Conservation (phyloP, 768 basidiomycete species). For the Ephemerocybe angulata region DNA sequence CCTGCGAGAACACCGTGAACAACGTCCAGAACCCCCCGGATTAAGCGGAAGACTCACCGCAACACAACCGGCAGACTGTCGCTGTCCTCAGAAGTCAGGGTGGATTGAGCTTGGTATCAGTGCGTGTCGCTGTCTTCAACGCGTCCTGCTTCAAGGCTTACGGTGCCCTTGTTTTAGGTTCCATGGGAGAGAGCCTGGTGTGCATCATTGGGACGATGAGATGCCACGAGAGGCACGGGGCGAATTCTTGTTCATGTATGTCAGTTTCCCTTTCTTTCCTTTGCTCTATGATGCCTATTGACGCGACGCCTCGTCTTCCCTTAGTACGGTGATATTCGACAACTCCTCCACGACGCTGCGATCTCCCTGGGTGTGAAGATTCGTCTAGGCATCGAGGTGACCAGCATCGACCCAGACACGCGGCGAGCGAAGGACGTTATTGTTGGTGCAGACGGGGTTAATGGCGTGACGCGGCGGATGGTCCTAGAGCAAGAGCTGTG, state of each 20-base stretch:
- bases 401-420: conserved; percentile 22
- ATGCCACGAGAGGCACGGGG: conserved; percentile 44
- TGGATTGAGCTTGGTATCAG: conserved; percentile 20
- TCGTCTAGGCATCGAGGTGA: conserved; percentile 31
- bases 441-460: conserved; percentile 53
- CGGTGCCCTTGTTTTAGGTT: conserved; percentile 29
- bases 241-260: conserved; percentile 33
- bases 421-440: conserved; percentile 44
- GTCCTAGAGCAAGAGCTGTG: conserved; percentile 28
- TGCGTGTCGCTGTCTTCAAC: conserved; percentile 8
- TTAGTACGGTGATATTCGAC: conserved; percentile 50
- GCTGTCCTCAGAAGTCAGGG: conserved; percentile 21
- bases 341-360: conserved; percentile 46
- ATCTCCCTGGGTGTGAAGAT: conserved; percentile 41
- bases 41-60: too few species aligned
- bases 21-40: too few species aligned
- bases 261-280: conserved; percentile 29
- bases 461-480: conserved; percentile 34
- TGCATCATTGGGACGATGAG: conserved; percentile 49
- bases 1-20: too few species aligned
- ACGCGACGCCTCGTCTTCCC: neutral
- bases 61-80: too few species aligned
- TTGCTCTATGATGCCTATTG: neutral
- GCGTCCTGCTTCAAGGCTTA: conserved; percentile 4
- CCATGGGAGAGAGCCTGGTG: conserved; percentile 45